Evolutionary conservation across 108 stramenopile species (phyloP), one percentile per base, ranked within the genome.

Genomic region (Cyclotella baltica): DNA sequence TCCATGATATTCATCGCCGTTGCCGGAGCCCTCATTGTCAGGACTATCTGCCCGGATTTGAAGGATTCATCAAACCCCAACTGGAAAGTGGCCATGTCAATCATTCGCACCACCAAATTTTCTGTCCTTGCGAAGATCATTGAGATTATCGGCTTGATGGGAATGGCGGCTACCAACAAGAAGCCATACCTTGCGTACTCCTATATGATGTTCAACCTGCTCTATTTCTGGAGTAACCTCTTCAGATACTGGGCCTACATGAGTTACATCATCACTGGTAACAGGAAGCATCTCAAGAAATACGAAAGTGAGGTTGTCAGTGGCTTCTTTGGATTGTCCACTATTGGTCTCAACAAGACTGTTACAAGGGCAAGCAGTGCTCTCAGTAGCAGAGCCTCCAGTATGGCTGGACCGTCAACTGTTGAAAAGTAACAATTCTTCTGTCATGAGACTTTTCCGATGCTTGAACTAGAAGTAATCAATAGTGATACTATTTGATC

Each of bases 261-360:
- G 20, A 73, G 73, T 40, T 83, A 83, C 52, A 29, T 83, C 66
- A 79, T 83, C 22, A 55, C 55, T 25, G 78, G 83, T 23, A 75
- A 52, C 73, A 61, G 83, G 40, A 83, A 80, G 67, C 73, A 75
- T 70, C 73, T 83, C 37, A 75, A 74, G 83, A 80, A 62, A 38
- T 79, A 69, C 57, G 55, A 72, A 33, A 16, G 40, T 19, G 73
- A 67, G 15, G 38, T 36, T n/a, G 72, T 65, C 19, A 79, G 78
- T 55, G 64, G 63, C 13, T 83, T 78, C 73, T 83, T 79, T 52
- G 83, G 83, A 27, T 80, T 83, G 48, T 62, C 78, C 0, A 80
- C 78, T 6, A 75, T 83, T 34, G 83, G 78, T 25, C 58, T 83
- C 50, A 83, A 83, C 61, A 75, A 68, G 66, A 62, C 69, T 5